These are phyloP conservation scores for Russula sp. DNA, from an alignment of 768 basidiomycete species.

Conservation along the genomic window DNA sequence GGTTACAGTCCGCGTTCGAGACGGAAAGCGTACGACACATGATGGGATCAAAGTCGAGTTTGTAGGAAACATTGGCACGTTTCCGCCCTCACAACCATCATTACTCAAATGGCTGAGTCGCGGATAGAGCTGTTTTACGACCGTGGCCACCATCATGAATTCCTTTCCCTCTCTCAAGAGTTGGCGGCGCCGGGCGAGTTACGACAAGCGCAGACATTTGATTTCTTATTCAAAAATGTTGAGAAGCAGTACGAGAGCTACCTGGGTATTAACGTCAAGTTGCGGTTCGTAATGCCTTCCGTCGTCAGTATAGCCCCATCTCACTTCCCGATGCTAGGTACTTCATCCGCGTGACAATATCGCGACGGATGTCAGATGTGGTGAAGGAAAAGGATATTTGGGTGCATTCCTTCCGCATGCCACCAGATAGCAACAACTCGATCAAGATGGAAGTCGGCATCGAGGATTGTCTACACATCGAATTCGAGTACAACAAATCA, in stretches of 20 bases:
- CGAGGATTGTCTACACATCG: slow-evolving; percentile 97
- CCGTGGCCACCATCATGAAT: slow-evolving; percentile 96
- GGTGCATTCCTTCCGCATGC: slow-evolving; percentile 99
- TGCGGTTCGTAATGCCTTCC: slow-evolving; percentile 52
- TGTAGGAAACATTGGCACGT: slow-evolving; percentile 87
- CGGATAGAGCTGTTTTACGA: slow-evolving; percentile 85
- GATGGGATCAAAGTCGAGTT: slow-evolving; percentile 99
- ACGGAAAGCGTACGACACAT: slow-evolving; percentile 89
- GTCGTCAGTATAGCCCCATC: not conserved
- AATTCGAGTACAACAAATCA: slow-evolving; percentile 99
- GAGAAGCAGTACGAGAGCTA: slow-evolving; percentile 99
- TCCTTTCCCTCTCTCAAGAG: slow-evolving; percentile 92
- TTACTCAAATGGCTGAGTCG: not conserved
- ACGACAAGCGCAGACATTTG: slow-evolving; percentile 92
- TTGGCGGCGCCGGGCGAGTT: slow-evolving; percentile 95
- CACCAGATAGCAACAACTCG: slow-evolving; percentile 94
- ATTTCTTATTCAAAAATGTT: slow-evolving; percentile 97
- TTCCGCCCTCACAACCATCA: not conserved
- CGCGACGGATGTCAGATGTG: slow-evolving; percentile 89
- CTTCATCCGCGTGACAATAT: slow-evolving; percentile 85
- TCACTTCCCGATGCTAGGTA: slow-evolving; percentile 49
- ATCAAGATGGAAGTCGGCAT: slow-evolving; percentile 99
- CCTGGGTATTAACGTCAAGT: slow-evolving; percentile 96
- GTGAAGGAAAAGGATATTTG: slow-evolving; percentile 90
- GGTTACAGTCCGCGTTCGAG: slow-evolving; percentile 84